These are phyloP conservation scores for Fistulina hepatica DNA, from an alignment of 1,284 basidiomycete genomes.

Conservation along the genomic window DNA sequence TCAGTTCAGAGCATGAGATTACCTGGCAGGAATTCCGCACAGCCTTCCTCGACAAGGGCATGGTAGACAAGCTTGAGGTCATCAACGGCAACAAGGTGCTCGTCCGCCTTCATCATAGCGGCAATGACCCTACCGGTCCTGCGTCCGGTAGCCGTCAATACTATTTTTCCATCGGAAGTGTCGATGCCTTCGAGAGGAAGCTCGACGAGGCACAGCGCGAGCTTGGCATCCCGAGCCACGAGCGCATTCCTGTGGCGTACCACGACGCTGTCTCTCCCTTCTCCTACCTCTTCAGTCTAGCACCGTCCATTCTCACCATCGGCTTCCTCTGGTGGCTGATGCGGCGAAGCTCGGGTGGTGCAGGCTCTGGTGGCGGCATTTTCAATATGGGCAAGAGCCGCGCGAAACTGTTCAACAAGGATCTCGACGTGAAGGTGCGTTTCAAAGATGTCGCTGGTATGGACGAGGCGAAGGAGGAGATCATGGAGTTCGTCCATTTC, in stretches of 20 bases:
- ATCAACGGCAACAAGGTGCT: constrained; percentile 88
- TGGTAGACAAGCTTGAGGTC: constrained; percentile 91
- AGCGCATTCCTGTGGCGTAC: constrained; percentile 95
- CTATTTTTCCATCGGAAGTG: constrained; percentile 95
- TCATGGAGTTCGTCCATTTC: constrained; percentile 99
- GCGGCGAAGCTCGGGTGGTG: constrained; percentile 59
- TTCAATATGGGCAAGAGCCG: constrained; percentile 96
- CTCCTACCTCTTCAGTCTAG: constrained; percentile 82
- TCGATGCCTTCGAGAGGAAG: constrained; percentile 94
- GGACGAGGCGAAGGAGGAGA: constrained; percentile 99
- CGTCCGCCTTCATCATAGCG: constrained; percentile 80
- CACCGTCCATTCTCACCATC: constrained; percentile 85
- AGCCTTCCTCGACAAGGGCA: constrained; percentile 89
- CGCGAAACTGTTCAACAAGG: constrained; percentile 96
- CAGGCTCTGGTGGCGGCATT: constrained; percentile 76
- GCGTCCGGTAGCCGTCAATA: constrained; percentile 53
- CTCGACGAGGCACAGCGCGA: constrained; percentile 91
- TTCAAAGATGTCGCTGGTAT: constrained; percentile 97
- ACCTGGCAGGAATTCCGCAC: constrained; percentile 99
- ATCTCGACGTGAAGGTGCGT: constrained; percentile 87
- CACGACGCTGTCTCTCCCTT: constrained; percentile 87
- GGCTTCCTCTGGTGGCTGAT: constrained; percentile 90
- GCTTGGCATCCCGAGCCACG: constrained; percentile 82
- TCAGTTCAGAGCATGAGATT: constrained; percentile 71
- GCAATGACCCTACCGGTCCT: constrained; percentile 65